Conservation (phyloP, 176 grass and related monocot genomes). For the Aegilops bicornis region DNA sequence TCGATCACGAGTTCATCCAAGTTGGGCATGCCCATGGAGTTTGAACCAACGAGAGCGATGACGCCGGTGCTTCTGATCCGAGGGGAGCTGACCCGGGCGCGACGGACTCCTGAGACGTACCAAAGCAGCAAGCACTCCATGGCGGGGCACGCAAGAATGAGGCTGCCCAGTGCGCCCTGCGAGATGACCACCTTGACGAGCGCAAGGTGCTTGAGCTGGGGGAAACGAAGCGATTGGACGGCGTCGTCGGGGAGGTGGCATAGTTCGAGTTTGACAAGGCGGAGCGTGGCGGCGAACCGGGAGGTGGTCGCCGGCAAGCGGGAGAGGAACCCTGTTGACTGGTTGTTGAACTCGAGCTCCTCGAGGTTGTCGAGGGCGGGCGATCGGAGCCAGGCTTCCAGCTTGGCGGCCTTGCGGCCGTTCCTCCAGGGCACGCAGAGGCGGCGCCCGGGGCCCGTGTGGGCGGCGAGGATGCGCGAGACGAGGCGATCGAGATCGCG, state of each 20-base stretch:
- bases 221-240: not conserved
- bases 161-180: not conserved
- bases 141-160: not conserved
- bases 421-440: not conserved
- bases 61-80: not conserved
- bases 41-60: too few relatives aligned
- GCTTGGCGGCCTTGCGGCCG: not conserved
- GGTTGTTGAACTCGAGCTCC: not conserved
- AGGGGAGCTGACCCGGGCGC: not conserved
- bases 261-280: not conserved
- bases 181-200: not conserved
- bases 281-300: not conserved
- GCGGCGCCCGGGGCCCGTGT: not conserved
- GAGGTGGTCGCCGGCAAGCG: constrained; percentile 9
- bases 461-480: not conserved
- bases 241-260: not conserved
- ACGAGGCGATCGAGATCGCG: not conserved
- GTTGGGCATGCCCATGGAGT: too few relatives aligned
- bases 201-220: not conserved
- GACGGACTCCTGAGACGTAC: not conserved
- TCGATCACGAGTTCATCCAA: not conserved
- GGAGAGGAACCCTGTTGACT: not conserved
- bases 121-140: not conserved
- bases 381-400: not conserved
- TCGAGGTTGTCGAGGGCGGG: not conserved